Evolutionary conservation across 768 basidiomycete genomes (phyloP).

Genomic region (Hypsizygus marmoreus): DNA sequence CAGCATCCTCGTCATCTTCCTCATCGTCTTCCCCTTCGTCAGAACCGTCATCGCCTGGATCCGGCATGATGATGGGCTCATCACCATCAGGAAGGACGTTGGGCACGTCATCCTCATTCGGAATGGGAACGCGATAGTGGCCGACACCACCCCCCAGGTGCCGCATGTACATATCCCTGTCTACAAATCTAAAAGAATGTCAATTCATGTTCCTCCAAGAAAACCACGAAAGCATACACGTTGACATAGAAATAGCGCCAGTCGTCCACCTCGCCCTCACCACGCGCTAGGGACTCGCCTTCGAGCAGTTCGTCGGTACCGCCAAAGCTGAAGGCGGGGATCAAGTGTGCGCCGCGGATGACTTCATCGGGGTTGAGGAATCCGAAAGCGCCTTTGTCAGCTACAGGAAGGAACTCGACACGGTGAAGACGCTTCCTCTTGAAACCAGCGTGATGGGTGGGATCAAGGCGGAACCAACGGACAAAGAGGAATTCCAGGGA

Average conservation of each 20-base stretch:
- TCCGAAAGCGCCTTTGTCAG: constrained; percentile 11
- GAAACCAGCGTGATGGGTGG: constrained; percentile 18
- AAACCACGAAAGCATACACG: neutral
- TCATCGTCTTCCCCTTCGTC: constrained; percentile 10
- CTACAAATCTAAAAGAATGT: constrained; percentile 19
- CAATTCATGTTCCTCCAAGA: neutral
- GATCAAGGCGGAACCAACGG: constrained; percentile 22
- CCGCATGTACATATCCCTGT: constrained; percentile 29
- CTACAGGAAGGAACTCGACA: constrained; percentile 26
- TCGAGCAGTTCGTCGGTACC: neutral
- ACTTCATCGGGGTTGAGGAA: constrained; percentile 15
- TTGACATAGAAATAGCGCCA: constrained; percentile 9
- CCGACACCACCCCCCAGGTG: constrained; percentile 27
- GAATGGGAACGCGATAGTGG: constrained; percentile 16
- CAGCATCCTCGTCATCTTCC: constrained; percentile 3
- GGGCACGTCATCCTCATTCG: neutral
- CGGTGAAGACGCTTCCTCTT: constrained; percentile 21
- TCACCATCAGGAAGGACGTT: neutral
- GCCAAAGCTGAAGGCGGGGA: constrained; percentile 9
- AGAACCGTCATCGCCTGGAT: constrained; percentile 2
- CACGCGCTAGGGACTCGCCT: neutral
- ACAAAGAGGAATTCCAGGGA: constrained; percentile 32
- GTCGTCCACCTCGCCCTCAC: constrained; percentile 6
- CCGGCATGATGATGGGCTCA: neutral
- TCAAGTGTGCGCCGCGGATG: constrained; percentile 11